Percentiles rank a stretch among this genome's conserved stretches.
These are phyloP conservation scores for Neonectria coccinea DNA, from an alignment of 2,329 filamentous ascomycete genomes.

Conservation along the genomic window DNA sequence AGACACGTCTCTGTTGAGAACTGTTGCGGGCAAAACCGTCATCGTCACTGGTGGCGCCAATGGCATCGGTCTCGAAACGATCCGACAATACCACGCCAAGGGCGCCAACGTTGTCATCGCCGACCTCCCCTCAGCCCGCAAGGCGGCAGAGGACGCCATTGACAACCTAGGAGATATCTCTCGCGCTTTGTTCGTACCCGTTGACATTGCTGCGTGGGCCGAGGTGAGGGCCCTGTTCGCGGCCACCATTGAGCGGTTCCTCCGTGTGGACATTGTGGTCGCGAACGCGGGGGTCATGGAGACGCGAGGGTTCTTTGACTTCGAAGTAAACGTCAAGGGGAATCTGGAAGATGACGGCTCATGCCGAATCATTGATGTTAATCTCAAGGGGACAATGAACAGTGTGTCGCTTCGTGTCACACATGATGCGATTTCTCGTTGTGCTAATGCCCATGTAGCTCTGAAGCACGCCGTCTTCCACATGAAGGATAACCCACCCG, in stretches of 20 bases:
- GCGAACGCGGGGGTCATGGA: constrained; percentile 33
- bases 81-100: constrained; percentile 12
- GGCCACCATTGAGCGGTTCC: constrained; percentile 4
- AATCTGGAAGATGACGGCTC: constrained; percentile 19
- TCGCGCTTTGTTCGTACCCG: constrained; percentile 18
- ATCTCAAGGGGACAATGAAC: constrained; percentile 37
- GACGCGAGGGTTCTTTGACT: constrained; percentile 18
- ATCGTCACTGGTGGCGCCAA: constrained; percentile 29
- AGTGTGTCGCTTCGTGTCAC: constrained; percentile 14
- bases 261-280: constrained; percentile 23
- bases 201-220: constrained; percentile 20
- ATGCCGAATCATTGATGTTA: constrained; percentile 30
- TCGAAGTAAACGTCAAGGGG: constrained; percentile 15
- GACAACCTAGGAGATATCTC: background rate
- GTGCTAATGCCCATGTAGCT: background rate
- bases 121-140: constrained; percentile 9
- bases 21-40: constrained; percentile 25
- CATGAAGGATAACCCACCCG: constrained; percentile 25
- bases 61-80: constrained; percentile 28
- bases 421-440: background rate
- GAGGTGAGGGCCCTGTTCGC: constrained; percentile 23
- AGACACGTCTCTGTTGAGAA: constrained; percentile 4
- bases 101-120: constrained; percentile 31
- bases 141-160: constrained; percentile 12
- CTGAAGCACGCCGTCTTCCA: constrained; percentile 15